Base-by-base conservation (phyloP, 2,329 filamentous ascomycete species). In the Sphaceloma murrayae region DNA sequence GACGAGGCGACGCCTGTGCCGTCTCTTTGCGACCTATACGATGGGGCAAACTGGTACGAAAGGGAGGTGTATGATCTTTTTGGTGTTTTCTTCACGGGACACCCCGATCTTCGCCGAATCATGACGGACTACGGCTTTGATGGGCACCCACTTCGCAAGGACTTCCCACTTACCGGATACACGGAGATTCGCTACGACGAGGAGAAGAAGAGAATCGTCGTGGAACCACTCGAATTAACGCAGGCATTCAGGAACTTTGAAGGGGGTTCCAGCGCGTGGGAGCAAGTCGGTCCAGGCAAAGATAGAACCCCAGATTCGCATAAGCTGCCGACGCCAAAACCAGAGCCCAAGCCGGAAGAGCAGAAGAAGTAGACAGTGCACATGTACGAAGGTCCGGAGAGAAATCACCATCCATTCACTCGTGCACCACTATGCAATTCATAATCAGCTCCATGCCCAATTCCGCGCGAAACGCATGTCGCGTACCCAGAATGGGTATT, bases 61-160 rank as follows among this genome's bases (percentile, higher is more conserved):
- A 78, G 91, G 54, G 91, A 98, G 68, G 87, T 94, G 17, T 96
- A 96, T 68, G 91, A 98, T 66, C 67, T 98, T 58, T 98, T 94
- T 61, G 91, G 91, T 52, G 87, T 98, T 54, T 95, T 96, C 74
- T 98, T 98, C 67, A 74, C 82, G 45, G 86, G 82, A 50, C 91
- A 98, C 70, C 91, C 91, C 29, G 93, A 98, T 69, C 73, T 98
- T 56, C 80, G 91, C 64, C 79, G 91, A 55, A 96, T 98, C 69
- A 93, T 98, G 89, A 98, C 91, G 53, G 91, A 98, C 65, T 98
- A 98, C 65, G 91, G 91, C 43, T 98, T 98, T 60, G 93, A 98
- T 64, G 91, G 91, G 43, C 91, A 98, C 69, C 91, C 91, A 31
- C 70, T 98, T 61, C 78, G 93, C 61, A 98, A 98, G 72, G 91